Base-by-base conservation (phyloP, 75 land plant genomes). In the Adiantum capillusveneris region DNA sequence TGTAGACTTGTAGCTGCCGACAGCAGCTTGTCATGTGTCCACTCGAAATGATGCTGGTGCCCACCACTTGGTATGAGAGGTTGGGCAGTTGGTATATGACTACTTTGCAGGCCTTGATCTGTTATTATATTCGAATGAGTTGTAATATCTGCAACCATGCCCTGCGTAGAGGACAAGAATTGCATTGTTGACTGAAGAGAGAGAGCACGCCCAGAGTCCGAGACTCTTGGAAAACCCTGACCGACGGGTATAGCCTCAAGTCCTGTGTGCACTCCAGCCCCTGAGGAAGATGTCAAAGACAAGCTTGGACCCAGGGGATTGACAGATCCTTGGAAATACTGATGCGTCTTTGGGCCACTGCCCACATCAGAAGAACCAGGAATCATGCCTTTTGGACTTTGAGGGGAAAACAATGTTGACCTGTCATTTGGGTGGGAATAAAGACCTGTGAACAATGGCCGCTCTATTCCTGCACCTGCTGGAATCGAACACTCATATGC, bases 171-270 rank as follows among this genome's bases (percentile, higher is more conserved):
- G 25, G 67, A 70, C 96, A 84, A 89, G 14, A 73, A 65, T 46
- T 81, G 82, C 42, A 25, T 53, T 57, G 81, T 79, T 90, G 96
- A 90, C 96, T 87, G 96, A 90, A 90, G 96, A 90, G 96, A 90
- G 96, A 90, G 96, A 90, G 96, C 96, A 90, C 96, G 71, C 74
- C 75, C 65, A 49, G 90, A 79, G 84, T 86, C 80, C 2, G 85
- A 53, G 66, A 65, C 82, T 59, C 74, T 79, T 34, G 72, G 25
- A 34, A 73, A 68, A 66, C 71, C 65, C 25, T 76, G 72, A 49
- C 71, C 70, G 0, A 54, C 11, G 54, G 84, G 78, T 41, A 63
- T 60, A 22, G 60, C 49, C 29, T 69, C 62, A 42, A 48, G 41
- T 59, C 69, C 65, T 44, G 56, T 67, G 70, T 50, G 37, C 22